Evolutionary conservation across 2,329 filamentous ascomycete genomes (phyloP), one percentile per base, ranked within the genome.

Genomic region (Verticillium dahliae): DNA sequence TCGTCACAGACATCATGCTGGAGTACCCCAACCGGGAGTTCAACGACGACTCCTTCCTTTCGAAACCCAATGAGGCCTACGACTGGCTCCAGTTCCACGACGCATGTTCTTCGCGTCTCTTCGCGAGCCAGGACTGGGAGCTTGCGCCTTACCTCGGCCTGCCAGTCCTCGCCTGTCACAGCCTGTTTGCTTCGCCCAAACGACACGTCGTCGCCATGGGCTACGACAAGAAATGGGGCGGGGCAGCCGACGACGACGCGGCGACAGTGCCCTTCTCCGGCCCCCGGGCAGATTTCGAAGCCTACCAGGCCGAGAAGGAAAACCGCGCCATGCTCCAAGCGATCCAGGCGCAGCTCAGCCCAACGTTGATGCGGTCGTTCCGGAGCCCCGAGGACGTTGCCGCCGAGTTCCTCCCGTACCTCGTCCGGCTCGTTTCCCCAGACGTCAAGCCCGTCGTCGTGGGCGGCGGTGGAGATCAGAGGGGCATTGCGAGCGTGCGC

Each of bases 41-140:
- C 75, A 96, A 97, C 76, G 95, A 99, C 72, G 95, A 99, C 74
- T 90, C 88, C 1, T 89, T 91, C 67, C 86, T 99, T 37, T 90
- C 88, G 38, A 99, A 99, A 71, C 96, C 96, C 0, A 87, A 89
- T 66, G 79, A 84, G 72, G 91, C 91, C 0, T 96, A 97, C 73
- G 94, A 97, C 70, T 99, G 95, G 95, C 84, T 99, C 61, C 82
- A 96, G 73, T 98, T 99, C 75, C 91, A 97, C 74, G 95, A 98
- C 69, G 80, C 81, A 0, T 87, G 96, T 65, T 92, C 91, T 31
- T 87, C 88, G 1, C 86, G 88, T 45, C 83, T 98, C 1, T 96
- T 88, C 71, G 79, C 86, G n/a, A 88, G 85, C 62, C 94, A 97
- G 72, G 93, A 96, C 61, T 99, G 95, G 90, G 95, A 99, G 74